Evolutionary conservation across 2,329 filamentous ascomycete genomes (phyloP).

Genomic region (Cladosporium sp.): DNA sequence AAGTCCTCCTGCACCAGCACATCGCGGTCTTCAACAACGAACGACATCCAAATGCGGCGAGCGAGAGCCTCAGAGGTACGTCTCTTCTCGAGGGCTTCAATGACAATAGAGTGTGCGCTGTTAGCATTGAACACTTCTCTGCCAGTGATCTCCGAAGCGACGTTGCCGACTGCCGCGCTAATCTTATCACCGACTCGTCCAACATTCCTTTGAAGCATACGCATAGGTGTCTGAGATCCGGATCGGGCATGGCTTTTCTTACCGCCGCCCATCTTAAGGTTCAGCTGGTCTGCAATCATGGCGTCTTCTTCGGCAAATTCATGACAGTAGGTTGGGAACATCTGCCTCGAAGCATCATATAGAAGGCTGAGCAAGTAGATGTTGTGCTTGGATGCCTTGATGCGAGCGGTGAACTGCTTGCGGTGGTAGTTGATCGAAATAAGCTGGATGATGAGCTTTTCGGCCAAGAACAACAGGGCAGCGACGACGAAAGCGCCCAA

Average conservation of each 20-base stretch:
- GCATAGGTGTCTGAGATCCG: conserved; percentile 71
- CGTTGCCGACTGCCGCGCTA: conserved; percentile 85
- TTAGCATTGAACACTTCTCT: conserved; percentile 93
- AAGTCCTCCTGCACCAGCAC: conserved; percentile 76
- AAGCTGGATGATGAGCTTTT: conserved; percentile 74
- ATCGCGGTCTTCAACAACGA: conserved; percentile 85
- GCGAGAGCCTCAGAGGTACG: conserved; percentile 85
- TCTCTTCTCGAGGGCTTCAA: conserved; percentile 82
- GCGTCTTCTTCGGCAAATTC: conserved; percentile 93
- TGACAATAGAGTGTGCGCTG: conserved; percentile 81
- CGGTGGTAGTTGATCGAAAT: conserved; percentile 84
- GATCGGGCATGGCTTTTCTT: conserved; percentile 49
- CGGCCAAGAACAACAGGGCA: conserved; percentile 66
- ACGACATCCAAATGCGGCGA: conserved; percentile 96
- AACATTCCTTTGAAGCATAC: conserved; percentile 59
- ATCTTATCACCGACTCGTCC: conserved; percentile 88
- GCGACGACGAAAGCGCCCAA: conserved; percentile 65
- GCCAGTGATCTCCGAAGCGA: conserved; percentile 91
- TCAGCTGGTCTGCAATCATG: conserved; percentile 71
- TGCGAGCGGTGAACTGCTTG: conserved; percentile 73
- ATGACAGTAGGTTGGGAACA: conserved; percentile 88
- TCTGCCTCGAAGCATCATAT: conserved; percentile 80
- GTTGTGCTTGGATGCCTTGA: conserved; percentile 86
- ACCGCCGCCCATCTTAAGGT: conserved; percentile 56
- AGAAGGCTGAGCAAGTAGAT: conserved; percentile 76